Conservation (phyloP, 257 asterid species). For the Linderniella brevidens region DNA sequence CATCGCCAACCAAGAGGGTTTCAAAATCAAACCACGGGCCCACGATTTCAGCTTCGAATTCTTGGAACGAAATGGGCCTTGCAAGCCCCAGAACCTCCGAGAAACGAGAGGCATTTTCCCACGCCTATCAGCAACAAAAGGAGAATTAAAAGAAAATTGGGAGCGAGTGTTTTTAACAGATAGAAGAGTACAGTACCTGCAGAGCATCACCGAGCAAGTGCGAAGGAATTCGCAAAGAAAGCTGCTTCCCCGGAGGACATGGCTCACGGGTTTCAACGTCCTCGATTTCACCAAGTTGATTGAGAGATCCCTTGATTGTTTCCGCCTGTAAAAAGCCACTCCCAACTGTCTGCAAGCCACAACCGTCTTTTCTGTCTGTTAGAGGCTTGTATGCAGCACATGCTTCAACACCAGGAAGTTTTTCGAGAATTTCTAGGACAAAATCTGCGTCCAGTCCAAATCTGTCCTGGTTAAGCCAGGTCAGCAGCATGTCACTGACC, state of each 20-base stretch:
- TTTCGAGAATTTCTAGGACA: conserved; percentile 79
- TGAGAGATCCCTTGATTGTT: conserved; percentile 27
- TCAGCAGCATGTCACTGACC: conserved; percentile 37
- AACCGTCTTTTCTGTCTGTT: conserved; percentile 31
- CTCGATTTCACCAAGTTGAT: conserved; percentile 18
- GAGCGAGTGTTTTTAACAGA: neutral
- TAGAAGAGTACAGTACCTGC: conserved; percentile 38
- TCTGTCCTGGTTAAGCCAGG: conserved; percentile 68
- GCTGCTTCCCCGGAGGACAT: conserved; percentile 61
- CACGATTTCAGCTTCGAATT: conserved; percentile 62
- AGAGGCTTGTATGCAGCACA: conserved; percentile 48
- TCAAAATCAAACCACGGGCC: conserved; percentile 43
- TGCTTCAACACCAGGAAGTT: conserved; percentile 52
- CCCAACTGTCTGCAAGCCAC: conserved; percentile 41
- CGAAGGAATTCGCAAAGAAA: conserved; percentile 52
- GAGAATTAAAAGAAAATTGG: neutral
- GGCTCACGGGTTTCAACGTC: conserved; percentile 27
- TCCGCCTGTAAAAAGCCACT: conserved; percentile 68
- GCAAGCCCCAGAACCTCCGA: conserved; percentile 56
- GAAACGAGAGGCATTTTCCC: conserved; percentile 80
- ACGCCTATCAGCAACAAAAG: conserved; percentile 36
- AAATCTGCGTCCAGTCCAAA: conserved; percentile 73
- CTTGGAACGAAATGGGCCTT: conserved; percentile 50
- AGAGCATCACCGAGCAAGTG: conserved; percentile 74
- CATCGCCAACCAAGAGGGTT: conserved; percentile 9